Conservation (phyloP, 441 rosid genomes). For the Arabidopsis lyrata region DNA sequence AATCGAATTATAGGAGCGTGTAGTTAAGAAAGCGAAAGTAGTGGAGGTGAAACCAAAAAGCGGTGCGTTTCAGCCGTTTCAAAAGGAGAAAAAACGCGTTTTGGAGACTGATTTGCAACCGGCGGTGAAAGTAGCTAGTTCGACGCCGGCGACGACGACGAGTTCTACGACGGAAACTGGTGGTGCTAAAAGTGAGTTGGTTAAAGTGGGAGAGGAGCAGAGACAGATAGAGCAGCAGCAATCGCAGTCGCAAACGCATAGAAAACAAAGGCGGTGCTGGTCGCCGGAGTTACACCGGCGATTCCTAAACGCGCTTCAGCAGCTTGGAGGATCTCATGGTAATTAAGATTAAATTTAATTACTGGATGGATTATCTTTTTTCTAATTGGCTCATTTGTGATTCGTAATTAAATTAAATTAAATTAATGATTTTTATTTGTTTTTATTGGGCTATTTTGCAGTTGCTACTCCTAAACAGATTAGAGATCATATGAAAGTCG, state of each 20-base stretch:
- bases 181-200: conserved; percentile 41
- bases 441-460: conserved; percentile 39
- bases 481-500: conserved; percentile 94
- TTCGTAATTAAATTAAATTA: conserved; percentile 17
- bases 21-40: conserved; percentile 55
- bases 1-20: conserved; percentile 41
- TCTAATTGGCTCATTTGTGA: conserved; percentile 23
- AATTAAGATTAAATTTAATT: neutral
- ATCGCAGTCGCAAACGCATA: conserved; percentile 43
- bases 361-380: neutral
- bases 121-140: conserved; percentile 14
- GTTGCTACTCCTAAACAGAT: conserved; percentile 96
- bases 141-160: conserved; percentile 57
- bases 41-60: conserved; percentile 73
- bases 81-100: conserved; percentile 52
- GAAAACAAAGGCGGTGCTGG: conserved; percentile 85
- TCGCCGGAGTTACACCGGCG: conserved; percentile 84
- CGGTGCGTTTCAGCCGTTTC: conserved; percentile 66
- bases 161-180: conserved; percentile 47
- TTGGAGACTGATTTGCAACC: conserved; percentile 41
- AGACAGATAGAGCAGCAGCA: conserved; percentile 44
- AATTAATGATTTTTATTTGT: neutral
- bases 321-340: conserved; percentile 84
- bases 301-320: conserved; percentile 79
- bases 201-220: conserved; percentile 29